These are phyloP conservation scores for Pseudonectria foliicola DNA, from an alignment of 2,329 filamentous ascomycete genomes.

Conservation along the genomic window DNA sequence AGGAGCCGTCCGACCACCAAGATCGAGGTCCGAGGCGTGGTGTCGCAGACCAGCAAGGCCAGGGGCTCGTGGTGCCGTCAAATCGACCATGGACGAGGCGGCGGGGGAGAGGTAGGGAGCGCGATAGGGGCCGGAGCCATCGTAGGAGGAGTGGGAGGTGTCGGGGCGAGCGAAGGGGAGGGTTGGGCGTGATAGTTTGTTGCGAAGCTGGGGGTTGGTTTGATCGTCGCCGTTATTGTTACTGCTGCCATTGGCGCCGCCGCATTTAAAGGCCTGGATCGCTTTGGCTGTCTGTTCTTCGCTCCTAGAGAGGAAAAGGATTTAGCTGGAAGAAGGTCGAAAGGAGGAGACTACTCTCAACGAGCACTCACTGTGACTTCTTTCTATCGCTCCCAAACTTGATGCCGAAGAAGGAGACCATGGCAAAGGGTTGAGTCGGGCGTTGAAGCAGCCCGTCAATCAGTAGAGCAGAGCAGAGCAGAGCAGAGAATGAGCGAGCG, in stretches of 20 bases:
- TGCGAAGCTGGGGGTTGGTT: constrained; percentile 22
- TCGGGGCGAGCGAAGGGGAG: constrained; percentile 31
- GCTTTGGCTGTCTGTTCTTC: constrained; percentile 12
- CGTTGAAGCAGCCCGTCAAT: too few relatives aligned
- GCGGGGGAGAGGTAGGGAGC: constrained; percentile 29
- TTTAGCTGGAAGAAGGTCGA: constrained; percentile 4
- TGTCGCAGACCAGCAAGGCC: constrained; percentile 20
- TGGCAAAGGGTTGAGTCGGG: constrained; percentile 18
- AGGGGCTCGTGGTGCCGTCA: constrained; percentile 26
- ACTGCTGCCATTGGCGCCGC: too few relatives aligned
- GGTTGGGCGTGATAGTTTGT: constrained; percentile 29
- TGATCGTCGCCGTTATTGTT: constrained; percentile 5
- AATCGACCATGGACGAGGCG: constrained; percentile 40
- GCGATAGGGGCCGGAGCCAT: constrained; percentile 21
- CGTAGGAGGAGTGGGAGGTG: constrained; percentile 30
- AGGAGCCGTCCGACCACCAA: constrained; percentile 18
- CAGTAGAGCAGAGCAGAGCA: too few relatives aligned
- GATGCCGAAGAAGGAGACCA: constrained; percentile 55
- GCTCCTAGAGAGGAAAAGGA: constrained; percentile 9
- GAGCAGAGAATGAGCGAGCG: neutral
- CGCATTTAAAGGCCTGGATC: neutral
- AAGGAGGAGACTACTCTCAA: neutral
- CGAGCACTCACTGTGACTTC: constrained; percentile 38
- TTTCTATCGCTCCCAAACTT: constrained; percentile 51
- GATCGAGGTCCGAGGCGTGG: constrained; percentile 32